Conservation (phyloP, 2,329 filamentous ascomycete species). For the Endocalyx cinctus region DNA sequence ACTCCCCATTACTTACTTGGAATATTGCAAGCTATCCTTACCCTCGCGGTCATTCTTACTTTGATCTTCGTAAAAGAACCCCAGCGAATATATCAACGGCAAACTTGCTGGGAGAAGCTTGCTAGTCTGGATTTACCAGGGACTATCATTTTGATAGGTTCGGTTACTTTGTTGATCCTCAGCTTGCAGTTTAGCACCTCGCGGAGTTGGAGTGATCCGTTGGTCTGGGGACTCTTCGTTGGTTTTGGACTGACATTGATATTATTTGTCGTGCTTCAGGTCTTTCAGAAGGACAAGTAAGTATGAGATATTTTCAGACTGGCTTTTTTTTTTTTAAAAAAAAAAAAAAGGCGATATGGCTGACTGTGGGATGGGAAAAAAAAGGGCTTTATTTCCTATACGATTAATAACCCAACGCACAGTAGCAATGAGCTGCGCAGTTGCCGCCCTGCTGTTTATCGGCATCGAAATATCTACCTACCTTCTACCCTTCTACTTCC, state of each 20-base stretch:
- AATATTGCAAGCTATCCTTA: no score
- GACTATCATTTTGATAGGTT: background rate
- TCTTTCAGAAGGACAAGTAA: background rate
- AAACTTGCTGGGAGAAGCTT: background rate
- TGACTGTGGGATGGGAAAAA: no score
- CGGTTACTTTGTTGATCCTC: background rate
- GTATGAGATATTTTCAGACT: no score
- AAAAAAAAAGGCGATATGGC: no score
- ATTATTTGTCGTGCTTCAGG: background rate
- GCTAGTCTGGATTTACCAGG: background rate
- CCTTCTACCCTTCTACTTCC: background rate
- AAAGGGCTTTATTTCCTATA: background rate
- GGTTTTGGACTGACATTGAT: background rate
- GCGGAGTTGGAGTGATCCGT: background rate
- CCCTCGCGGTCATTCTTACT: no score
- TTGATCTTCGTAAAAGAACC: no score
- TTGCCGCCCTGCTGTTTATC: background rate
- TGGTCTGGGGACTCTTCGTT: background rate
- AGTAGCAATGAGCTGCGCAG: background rate
- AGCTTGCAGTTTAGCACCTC: background rate
- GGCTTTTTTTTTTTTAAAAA: no score
- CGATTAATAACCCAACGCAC: background rate
- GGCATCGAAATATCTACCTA: background rate
- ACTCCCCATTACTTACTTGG: no score
- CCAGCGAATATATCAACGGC: no score